A percentile compares a stretch with the other conserved stretches of the same genome.
Conservation (phyloP, 805 yeast genomes). For the Candida awuae region DNA sequence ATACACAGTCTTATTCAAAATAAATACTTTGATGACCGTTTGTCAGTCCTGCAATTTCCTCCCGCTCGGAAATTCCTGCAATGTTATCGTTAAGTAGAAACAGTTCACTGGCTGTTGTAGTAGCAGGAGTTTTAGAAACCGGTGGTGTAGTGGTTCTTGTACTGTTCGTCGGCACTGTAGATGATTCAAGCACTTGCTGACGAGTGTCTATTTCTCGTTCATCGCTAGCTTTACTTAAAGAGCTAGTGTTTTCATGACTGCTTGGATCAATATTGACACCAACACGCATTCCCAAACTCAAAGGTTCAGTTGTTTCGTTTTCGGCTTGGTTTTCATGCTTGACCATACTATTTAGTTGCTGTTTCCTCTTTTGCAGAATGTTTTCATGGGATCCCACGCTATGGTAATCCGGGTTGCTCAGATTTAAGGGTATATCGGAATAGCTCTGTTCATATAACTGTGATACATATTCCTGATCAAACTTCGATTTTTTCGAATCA, state of each 20-base stretch:
- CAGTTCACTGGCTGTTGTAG: conserved; percentile 26
- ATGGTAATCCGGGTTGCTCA: conserved; percentile 24
- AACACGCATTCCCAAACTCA: background rate
- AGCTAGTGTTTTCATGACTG: background rate
- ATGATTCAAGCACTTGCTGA: too few species aligned
- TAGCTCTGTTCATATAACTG: conserved; percentile 29
- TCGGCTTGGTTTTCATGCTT: background rate
- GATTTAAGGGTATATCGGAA: conserved; percentile 14
- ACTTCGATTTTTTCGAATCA: background rate
- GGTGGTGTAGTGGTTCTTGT: background rate
- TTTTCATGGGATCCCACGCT: conserved; percentile 11
- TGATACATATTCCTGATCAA: conserved; percentile 20
- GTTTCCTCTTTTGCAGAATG: conserved; percentile 1
- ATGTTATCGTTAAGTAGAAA: conserved; percentile 26
- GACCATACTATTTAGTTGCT: background rate
- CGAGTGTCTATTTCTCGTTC: too few species aligned
- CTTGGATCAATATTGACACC: background rate
- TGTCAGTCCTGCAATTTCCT: conserved; percentile 28
- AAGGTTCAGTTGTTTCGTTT: background rate
- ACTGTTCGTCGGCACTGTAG: too few species aligned
- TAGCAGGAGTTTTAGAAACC: conserved; percentile 19
- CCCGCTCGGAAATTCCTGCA: conserved; percentile 26
- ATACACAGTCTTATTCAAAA: background rate
- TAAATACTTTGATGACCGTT: conserved; percentile 27
- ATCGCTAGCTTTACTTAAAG: too few species aligned